Base-by-base conservation (phyloP, 306 rosid species). In the Acmispon strigosus region DNA sequence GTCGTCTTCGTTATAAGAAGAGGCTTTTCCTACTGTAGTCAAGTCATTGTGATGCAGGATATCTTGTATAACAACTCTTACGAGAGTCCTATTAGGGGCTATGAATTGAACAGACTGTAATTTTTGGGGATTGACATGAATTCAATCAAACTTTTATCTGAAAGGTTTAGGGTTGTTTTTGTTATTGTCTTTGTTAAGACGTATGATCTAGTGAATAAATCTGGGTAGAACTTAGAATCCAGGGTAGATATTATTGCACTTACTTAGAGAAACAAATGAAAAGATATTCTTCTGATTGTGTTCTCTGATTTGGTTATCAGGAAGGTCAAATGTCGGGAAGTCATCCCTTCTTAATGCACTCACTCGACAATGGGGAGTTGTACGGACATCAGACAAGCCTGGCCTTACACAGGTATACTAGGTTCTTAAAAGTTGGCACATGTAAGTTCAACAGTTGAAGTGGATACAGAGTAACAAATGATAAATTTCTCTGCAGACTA, bases 311-410 rank as follows among this genome's bases (percentile, higher is more conserved):
- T 69, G 79, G 57, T 63, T 71, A 55, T 53, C 79, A 94, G 97
- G 97, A 77, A 94, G 92, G 83, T 94, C 99, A 55, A 94, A 94
- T 69, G 99, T 94, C 0, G 99, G 99, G 61, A 94, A 94, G 82
- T 94, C 99, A 7, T 91, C 99, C 10, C 90, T 94, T 56, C 97
- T 94, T 43, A 91, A 91, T 74, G 86, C 97, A 48, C 96, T 94
- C 67, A 91, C 96, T 57, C 80, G 99, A 81, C 97, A 91, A 68
- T 91, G 99, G 99, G 97, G 97, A 34, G 92, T 91, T 82, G 99
- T 76, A 47, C 86, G 96, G 20, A 89, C 92, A 16, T 94, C 97
- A 18, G 96, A 89, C 80, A 91, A 91, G 74, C 97, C 97, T 57
- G 99, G 99, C 79, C 97, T 80, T 64, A 94, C 99, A 51, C 96